Evolutionary conservation across 805 yeast species (phyloP), one percentile per base, ranked within the genome.

Genomic region (Lipomyces yamadae): DNA sequence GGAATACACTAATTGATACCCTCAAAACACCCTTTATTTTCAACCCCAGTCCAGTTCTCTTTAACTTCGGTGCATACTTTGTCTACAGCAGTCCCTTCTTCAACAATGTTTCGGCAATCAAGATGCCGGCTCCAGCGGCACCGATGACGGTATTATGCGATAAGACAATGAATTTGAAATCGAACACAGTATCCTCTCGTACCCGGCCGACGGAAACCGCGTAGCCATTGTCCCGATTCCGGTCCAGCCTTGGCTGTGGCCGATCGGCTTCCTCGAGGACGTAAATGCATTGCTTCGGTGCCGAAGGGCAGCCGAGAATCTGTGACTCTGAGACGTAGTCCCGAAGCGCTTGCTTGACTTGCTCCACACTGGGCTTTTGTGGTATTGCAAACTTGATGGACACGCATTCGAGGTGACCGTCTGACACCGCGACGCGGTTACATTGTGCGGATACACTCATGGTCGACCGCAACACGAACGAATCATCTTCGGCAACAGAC

Each of bases 61-160:
- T 15, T 42, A 42, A 5, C 24, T 24, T 42, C 18, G 48, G n/a
- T 42, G 48, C 48, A 15, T 6, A 15, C 10, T 24, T 24, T 4
- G 24, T 42, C 48, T 84, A 92, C 70, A 94, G 84, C 72, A 91
- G 79, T 68, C 86, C 84, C 81, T 89, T 92, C 67, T 93, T 93
- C 67, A 85, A 79, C 74, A 95, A 83, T 63, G 92, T 83, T 82
- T 95, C 99, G 62, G 96, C 99, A 77, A 95, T 95, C 79, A 95
- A 86, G 68, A 95, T 84, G 79, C 99, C 99, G 7, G 98, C 90
- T 78, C 99, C 99, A 33, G 99, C 99, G 76, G 99, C 99, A 76
- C 99, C 99, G 72, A 95, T 91, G 74, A 95, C 85, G 63, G 99
- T 95, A 84, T 95, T 95, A 80, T 95, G 99, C 34, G 98, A 93